Conservation (phyloP, 768 basidiomycete species). For the Leccinum arenicola region DNA sequence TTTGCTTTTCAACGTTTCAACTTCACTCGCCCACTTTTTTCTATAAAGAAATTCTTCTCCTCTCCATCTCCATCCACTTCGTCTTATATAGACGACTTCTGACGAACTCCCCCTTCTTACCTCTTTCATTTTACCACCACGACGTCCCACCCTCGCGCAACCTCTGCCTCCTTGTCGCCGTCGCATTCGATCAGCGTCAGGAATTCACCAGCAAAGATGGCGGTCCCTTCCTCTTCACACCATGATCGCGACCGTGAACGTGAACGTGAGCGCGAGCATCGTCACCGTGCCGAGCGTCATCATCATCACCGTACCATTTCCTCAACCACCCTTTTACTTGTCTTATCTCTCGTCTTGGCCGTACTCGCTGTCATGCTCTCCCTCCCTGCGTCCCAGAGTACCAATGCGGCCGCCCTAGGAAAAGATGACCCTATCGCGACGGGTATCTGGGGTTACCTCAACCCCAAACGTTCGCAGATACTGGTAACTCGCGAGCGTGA, state of each 20-base stretch:
- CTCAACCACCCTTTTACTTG: constrained; percentile 83
- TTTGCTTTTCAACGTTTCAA: constrained; percentile 29
- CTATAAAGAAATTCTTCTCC: constrained; percentile 14
- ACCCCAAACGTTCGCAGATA: constrained; percentile 79
- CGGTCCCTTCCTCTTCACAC: constrained; percentile 82
- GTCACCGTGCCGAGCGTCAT: constrained; percentile 60
- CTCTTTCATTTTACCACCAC: constrained; percentile 43
- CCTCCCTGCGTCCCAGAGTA: constrained; percentile 56
- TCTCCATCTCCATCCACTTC: constrained; percentile 9
- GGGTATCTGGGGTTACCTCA: constrained; percentile 70
- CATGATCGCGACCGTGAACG: constrained; percentile 54
- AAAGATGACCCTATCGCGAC: constrained; percentile 39
- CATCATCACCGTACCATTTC: constrained; percentile 86
- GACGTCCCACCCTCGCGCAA: constrained; percentile 67
- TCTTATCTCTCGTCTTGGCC: constrained; percentile 81
- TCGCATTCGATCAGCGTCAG: constrained; percentile 59
- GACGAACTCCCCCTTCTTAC: neutral
- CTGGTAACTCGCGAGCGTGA: constrained; percentile 76
- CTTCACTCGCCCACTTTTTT: constrained; percentile 2
- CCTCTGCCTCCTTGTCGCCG: constrained; percentile 77
- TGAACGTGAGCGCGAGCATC: constrained; percentile 53
- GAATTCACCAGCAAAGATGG: constrained; percentile 56
- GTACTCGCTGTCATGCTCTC: constrained; percentile 92
- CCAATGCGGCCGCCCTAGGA: constrained; percentile 25
- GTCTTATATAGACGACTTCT: constrained; percentile 20